phyloP scores from a whole-genome alignment of 495 filamentous ascomycete genomes.

The Xylaria nigripes region DNA sequence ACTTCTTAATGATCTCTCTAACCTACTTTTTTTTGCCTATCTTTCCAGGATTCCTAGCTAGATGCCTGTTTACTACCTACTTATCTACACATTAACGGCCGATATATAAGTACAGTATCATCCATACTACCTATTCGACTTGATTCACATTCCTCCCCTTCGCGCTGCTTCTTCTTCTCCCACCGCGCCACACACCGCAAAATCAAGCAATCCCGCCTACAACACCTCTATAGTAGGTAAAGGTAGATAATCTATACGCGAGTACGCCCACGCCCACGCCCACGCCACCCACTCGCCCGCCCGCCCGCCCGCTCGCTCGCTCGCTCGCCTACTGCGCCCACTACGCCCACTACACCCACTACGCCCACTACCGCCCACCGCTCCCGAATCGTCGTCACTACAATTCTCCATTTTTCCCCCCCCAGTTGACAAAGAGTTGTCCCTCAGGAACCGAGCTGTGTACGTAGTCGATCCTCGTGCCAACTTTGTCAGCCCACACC shows the following conservation, averaged over 20 bases:
- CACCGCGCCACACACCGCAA: background rate
- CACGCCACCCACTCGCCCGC: conserved; percentile 1
- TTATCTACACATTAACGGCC: background rate
- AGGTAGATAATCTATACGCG: too few relatives aligned
- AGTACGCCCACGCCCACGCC: conserved; percentile 9
- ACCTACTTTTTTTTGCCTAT: too few relatives aligned
- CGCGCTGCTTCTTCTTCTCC: background rate
- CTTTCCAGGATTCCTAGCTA: too few relatives aligned
- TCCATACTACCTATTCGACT: too few relatives aligned
- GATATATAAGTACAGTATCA: too few relatives aligned
- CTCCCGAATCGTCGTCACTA: conserved; percentile 21
- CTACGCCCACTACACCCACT: conserved; percentile 12
- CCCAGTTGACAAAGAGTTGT: conserved; percentile 36
- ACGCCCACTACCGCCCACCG: conserved; percentile 13
- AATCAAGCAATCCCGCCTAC: background rate
- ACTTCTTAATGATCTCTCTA: too few relatives aligned
- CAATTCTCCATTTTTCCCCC: conserved; percentile 28
- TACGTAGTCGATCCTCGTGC: conserved; percentile 19
- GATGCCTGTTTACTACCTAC: background rate
- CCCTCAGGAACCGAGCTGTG: conserved; percentile 28
- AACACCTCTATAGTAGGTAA: background rate
- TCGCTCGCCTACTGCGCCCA: background rate
- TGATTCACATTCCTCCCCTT: conserved; percentile 5
- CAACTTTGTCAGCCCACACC: conserved; percentile 9
- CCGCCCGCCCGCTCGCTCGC: background rate